Conservation (phyloP, 106 monocot genomes). For the Allium sativum region DNA sequence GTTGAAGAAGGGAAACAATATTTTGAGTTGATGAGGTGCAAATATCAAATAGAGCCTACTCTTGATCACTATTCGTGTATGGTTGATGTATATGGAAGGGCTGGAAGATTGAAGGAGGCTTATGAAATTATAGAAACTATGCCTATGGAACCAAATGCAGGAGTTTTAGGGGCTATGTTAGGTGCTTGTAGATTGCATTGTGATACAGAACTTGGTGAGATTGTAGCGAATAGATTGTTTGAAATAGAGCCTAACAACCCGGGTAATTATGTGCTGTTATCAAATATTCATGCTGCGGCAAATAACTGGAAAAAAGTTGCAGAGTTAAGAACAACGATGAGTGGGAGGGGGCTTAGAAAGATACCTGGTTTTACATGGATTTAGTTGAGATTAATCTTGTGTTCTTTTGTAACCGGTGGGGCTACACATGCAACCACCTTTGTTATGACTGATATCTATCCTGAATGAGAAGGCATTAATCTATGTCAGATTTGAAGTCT, state of each 20-base stretch:
- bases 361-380: constrained; percentile 49
- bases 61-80: constrained; percentile 69
- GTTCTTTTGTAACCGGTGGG: too few species aligned
- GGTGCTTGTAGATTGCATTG: constrained; percentile 25
- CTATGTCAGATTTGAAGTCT: too few species aligned
- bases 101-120: constrained; percentile 51
- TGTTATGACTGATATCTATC: too few species aligned
- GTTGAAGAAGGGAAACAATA: constrained; percentile 49
- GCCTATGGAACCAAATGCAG: constrained; percentile 50
- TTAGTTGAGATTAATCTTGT: constrained; percentile 1
- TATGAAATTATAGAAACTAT: constrained; percentile 46
- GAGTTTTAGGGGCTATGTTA: constrained; percentile 74
- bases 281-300: constrained; percentile 41
- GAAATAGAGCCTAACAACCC: too few species aligned
- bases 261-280: too few species aligned
- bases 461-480: too few species aligned
- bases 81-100: constrained; percentile 61
- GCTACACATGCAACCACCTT: too few species aligned
- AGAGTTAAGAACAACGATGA: constrained; percentile 40
- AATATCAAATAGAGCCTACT: constrained; percentile 28
- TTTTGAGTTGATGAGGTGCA: constrained; percentile 48
- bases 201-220: too few species aligned
- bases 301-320: constrained; percentile 60
- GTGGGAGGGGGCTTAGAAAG: constrained; percentile 44
- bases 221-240: too few species aligned